These are phyloP conservation scores for Volvox reticuliferus DNA, from an alignment of 139 green algal genomes.

Conservation along the genomic window DNA sequence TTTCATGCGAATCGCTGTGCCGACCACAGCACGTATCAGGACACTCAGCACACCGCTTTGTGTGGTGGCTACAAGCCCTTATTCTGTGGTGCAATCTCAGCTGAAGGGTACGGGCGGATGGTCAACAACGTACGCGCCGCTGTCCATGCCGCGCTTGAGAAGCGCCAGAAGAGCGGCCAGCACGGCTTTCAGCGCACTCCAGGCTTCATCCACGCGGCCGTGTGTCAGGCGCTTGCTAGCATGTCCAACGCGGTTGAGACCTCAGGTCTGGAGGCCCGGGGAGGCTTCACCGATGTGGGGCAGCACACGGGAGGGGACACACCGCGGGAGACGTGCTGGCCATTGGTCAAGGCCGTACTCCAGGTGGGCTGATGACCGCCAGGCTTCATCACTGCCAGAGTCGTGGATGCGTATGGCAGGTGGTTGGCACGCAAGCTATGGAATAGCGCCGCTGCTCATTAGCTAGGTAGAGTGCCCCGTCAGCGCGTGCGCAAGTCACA, in stretches of 20 bases:
- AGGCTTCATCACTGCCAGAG: too few species aligned
- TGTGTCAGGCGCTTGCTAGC: not conserved
- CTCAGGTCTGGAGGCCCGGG: not conserved
- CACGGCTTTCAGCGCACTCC: conserved; percentile 48
- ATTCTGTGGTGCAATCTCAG: not conserved
- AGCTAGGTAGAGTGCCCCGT: too few species aligned
- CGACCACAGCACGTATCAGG: not conserved
- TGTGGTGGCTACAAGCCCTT: not conserved
- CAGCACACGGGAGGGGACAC: conserved; percentile 47
- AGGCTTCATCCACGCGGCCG: not conserved
- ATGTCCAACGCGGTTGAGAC: not conserved
- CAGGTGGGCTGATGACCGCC: conserved; percentile 25
- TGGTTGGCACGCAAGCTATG: too few species aligned
- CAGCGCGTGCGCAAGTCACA: too few species aligned
- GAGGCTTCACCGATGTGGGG: conserved; percentile 57
- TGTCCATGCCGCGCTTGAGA: not conserved
- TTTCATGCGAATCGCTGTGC: too few species aligned
- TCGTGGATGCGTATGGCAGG: too few species aligned
- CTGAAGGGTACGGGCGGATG: not conserved
- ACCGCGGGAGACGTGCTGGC: conserved; percentile 47
- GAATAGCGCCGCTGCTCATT: too few species aligned
- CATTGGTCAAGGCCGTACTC: conserved; percentile 43
- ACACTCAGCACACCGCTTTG: not conserved
- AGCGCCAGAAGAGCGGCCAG: not conserved
- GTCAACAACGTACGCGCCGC: not conserved